Conservation (phyloP, 345 rosid species). For the Trapa bicornis region DNA sequence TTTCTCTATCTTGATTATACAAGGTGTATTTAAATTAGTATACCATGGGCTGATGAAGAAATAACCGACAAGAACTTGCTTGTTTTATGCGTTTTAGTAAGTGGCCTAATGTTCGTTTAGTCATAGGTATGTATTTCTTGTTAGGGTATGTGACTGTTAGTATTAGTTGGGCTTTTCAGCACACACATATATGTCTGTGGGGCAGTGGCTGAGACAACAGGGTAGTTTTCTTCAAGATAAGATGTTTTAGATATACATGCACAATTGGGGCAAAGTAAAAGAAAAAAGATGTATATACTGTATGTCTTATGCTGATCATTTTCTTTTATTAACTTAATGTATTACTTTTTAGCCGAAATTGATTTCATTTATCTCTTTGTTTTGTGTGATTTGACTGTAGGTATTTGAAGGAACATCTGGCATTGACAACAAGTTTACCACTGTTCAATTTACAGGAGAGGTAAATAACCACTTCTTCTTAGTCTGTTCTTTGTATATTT, state of each 20-base stretch:
- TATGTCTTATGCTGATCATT: neutral
- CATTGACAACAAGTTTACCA: conserved; percentile 82
- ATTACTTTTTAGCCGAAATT: neutral
- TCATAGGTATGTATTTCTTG: neutral
- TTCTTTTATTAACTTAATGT: neutral
- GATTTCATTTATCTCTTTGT: neutral
- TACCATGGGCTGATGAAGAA: neutral
- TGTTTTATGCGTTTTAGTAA: neutral
- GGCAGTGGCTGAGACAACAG: neutral
- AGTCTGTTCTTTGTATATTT: neutral
- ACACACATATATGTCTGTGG: neutral
- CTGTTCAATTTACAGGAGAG: conserved; percentile 95
- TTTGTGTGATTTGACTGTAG: conserved; percentile 20
- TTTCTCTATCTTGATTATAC: neutral
- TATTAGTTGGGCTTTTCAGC: neutral
- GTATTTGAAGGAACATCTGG: conserved; percentile 97
- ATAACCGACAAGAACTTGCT: neutral
- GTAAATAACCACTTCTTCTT: conserved; percentile 17
- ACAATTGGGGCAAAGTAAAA: neutral
- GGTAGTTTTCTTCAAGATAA: neutral
- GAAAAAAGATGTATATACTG: too few species aligned
- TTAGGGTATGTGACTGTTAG: neutral
- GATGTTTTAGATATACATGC: neutral
- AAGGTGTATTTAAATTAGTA: neutral
- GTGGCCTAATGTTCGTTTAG: neutral